Base-by-base conservation (phyloP, 257 asterid genomes). In the Dorcoceras hygrometricum region DNA sequence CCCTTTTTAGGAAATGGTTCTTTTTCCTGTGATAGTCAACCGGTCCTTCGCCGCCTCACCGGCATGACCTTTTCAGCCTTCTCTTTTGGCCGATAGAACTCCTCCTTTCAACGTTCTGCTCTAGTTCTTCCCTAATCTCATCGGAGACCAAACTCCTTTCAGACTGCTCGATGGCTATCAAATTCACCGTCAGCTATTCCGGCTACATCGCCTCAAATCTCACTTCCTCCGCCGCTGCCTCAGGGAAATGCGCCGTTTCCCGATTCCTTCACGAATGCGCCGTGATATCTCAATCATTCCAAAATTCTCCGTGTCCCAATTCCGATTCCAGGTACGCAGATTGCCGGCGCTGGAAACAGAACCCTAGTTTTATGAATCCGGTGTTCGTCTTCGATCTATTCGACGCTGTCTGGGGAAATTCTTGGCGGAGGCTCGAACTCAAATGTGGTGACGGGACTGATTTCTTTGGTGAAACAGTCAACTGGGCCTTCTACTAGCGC, bases 101-200 rank as follows among this genome's bases (percentile, higher is more conserved):
- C 62, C 27, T n/a, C n/a, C 20, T 69, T 23, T 65, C 68, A 59
- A 87, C 80, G 69, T 23, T 27, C 57, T 48, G 56, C 23, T 55
- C 67, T 78, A 73, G 50, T 71, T 63, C 58, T 26, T 59, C 69
- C 43, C 81, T 74, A 79, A 64, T 75, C 29, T 67, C 0, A 43
- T 80, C 71, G 1, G 11, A 60, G 34, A 48, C 79, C 66, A 51
- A 31, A 77, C 67, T 23, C 80, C 11, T 63, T 84, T 70, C 86
- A 79, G 76, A 79, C 83, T 29, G 71, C 1, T 4, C 68, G n/a
- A 88, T 90, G 97, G 97, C 97, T 67, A 74, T 88, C 66, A 82
- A 92, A 34, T 83, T 80, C 65, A 88, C 95, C 62, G 89, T 84
- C 43, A 27, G 82, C 60, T 86, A 78, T 74, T 82, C 95, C 71